Base-by-base conservation (phyloP, 805 yeast species). In the Saccharomycopsis fermentans region DNA sequence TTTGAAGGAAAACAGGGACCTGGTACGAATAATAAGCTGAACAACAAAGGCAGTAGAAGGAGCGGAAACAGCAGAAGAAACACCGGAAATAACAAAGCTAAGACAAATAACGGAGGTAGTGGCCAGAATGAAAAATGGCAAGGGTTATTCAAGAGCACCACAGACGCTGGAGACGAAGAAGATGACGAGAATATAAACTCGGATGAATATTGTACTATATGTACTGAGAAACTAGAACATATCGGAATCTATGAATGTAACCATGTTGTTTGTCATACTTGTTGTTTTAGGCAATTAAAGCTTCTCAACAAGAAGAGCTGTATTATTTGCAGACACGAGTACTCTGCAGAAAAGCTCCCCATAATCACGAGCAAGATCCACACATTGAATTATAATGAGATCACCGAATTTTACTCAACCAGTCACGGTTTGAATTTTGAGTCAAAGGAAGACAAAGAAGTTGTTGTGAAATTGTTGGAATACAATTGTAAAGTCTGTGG, bases 251-350 rank as follows among this genome's bases (percentile, higher is more conserved):
- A 94, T 1, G 87, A 90, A 0, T 94, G 99, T 71, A 83, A 84
- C 65, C 98, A 94, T 68, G 78, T 76, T 36, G 82, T 90, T 0
- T 94, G 99, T 70, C 88, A 90, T 67, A 72, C 69, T 52, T 94
- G 99, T 74, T 76, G 89, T 0, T 80, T 92, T 63, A 78, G 97
- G 63, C 90, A 90, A 66, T 75, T 97, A 51, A 91, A 90, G 0
- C 72, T 92, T 16, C 90, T 86, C 71, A 77, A 80, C 26, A 89
- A 87, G 70, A 78, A 76, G 35, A 74, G 79, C 19, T 94, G 99
- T 75, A 75, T 91, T 54, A 84, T 90, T 50, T 94, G 99, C 70
- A 81, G 99, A 66, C 68, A 63, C 50, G 40, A 43, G 14, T 43
- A 43, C 24, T 43, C 50, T 1, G 17, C 17, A 9, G 50, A 43